phyloP scores from a whole-genome alignment of 2,329 filamentous ascomycete genomes.

The Exophiala phaeomuriformis region DNA sequence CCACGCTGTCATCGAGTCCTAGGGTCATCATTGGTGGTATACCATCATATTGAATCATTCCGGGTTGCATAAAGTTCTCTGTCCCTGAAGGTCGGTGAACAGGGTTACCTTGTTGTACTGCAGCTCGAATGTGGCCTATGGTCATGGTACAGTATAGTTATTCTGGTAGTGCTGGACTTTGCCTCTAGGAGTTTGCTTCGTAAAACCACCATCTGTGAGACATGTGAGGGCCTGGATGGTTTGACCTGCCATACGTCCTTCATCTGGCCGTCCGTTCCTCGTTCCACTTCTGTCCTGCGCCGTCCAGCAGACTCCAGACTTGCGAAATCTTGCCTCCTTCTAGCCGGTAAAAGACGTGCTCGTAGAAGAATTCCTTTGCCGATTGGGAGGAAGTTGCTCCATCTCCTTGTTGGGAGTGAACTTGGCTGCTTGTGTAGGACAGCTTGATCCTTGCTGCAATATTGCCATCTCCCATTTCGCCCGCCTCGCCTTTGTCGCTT shows the following conservation, averaged over 20 bases:
- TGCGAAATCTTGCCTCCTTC: constrained; percentile 14
- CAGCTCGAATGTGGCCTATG: no score
- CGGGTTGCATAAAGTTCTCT: no score
- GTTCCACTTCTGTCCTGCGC: constrained; percentile 11
- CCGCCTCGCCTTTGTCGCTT: neutral
- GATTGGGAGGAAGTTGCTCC: neutral
- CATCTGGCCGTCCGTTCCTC: neutral
- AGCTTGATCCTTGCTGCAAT: constrained; percentile 14
- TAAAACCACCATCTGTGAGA: no score
- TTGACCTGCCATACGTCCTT: no score
- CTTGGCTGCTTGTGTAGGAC: neutral
- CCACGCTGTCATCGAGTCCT: no score
- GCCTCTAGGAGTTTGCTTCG: no score
- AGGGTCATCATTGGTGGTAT: no score
- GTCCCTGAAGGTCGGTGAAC: no score
- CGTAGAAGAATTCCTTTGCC: constrained; percentile 11
- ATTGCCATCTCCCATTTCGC: neutral
- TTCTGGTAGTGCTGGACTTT: no score
- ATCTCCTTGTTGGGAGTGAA: neutral
- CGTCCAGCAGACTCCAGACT: constrained; percentile 18
- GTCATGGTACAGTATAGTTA: no score
- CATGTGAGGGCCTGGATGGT: neutral
- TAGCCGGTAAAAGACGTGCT: constrained; percentile 17
- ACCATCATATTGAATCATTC: no score
- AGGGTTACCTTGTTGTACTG: no score